Evolutionary conservation across 768 basidiomycete species (phyloP), one percentile per base, ranked within the genome.

Genomic region (Heimioporus sp.): DNA sequence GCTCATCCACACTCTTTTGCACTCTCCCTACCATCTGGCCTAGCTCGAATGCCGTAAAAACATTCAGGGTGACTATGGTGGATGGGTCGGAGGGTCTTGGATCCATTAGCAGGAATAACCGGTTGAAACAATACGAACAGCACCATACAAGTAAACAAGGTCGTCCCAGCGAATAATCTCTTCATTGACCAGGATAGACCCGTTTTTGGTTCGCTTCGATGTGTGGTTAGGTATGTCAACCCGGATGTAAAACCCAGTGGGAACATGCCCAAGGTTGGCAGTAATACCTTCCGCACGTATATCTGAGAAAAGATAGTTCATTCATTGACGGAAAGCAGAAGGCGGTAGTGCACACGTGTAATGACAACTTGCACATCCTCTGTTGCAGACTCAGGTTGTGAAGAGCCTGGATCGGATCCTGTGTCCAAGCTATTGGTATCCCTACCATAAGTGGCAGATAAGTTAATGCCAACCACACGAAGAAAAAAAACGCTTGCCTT

Each of bases 161-260:
- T 60, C 50, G 4, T 56, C 46, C 59, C 59, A 61, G 12, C 53
- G 38, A 30, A 61, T 48, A 21, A 46, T n/a, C 1, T 19, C 12
- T 37, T 52, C 46, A n/a, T 42, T 19, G 19, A 50, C 43, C n/a
- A 4, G 31, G 11, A 49, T 10, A 4, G 51, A 36, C 44, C 44
- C 54, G 10, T 13, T 54, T 17, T 37, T 16, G 8, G 59, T 61
- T 32, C 43, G 47, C 43, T 40, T 51, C 19, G 31, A 3, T 13
- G n/a, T 31, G 28, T 35, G 24, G 11, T 12, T 24, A 1, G 4
- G 11, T 9, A 53, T 37, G 41, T 57, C 19, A 10, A 61, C 35
- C 8, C 45, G 43, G 30, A 54, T 56, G 41, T 50, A 61, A 35
- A 61, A 61, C 2, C 51, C 53, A 10, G 54, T 34, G 15, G 60